phyloP scores from a whole-genome alignment of 179 eudicot genomes.

The Nepenthes alata region DNA sequence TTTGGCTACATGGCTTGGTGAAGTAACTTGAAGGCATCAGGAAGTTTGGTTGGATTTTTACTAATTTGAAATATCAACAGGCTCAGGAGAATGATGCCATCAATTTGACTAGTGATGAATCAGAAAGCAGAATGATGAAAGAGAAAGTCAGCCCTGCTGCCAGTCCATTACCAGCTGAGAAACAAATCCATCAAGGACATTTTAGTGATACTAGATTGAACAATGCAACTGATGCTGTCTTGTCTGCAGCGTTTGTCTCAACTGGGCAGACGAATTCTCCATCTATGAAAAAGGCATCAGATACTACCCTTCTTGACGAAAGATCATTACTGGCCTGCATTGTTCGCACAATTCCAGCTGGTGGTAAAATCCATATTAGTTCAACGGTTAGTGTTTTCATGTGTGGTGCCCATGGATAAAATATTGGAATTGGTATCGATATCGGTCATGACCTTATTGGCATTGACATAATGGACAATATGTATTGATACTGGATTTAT shows the following conservation, averaged over 20 bases:
- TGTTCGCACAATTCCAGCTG: slow-evolving; percentile 88
- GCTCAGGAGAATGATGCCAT: slow-evolving; percentile 30
- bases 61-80: slow-evolving; percentile 13
- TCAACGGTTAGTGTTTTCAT: slow-evolving; percentile 54
- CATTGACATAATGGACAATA: no score
- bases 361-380: slow-evolving; percentile 85
- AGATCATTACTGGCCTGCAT: slow-evolving; percentile 74
- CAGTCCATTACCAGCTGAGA: slow-evolving; percentile 35
- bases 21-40: background rate
- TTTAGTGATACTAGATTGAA: slow-evolving; percentile 29
- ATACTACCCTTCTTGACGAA: slow-evolving; percentile 64
- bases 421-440: no score
- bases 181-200: slow-evolving; percentile 18
- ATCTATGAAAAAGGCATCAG: slow-evolving; percentile 26
- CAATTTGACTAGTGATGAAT: slow-evolving; percentile 20
- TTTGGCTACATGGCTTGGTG: background rate
- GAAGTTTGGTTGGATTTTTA: slow-evolving; percentile 2
- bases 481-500: no score
- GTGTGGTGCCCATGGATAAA: background rate
- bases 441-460: no score
- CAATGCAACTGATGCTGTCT: slow-evolving; percentile 22
- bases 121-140: slow-evolving; percentile 22
- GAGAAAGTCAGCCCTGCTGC: slow-evolving; percentile 35
- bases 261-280: slow-evolving; percentile 29
- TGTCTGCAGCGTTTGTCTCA: slow-evolving; percentile 31